These are phyloP conservation scores for Schoenoplectus tabernaemontani DNA, from an alignment of 202 grass and related monocot species.

Conservation along the genomic window DNA sequence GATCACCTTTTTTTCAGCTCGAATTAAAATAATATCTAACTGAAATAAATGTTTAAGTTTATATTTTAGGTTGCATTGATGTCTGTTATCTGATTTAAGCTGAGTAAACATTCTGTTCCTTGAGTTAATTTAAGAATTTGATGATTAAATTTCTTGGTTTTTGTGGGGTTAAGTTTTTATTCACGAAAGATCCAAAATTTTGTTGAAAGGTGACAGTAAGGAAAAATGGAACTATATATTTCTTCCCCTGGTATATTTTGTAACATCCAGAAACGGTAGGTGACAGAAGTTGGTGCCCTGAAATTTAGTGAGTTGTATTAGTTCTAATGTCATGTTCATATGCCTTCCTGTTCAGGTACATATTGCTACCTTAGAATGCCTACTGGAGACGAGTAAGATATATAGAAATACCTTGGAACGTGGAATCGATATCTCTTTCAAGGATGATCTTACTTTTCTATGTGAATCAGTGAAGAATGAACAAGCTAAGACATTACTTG, in stretches of 20 bases:
- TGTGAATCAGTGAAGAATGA: constrained; percentile 65
- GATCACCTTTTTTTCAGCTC: neutral
- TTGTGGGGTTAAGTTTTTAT: neutral
- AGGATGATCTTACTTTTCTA: constrained; percentile 49
- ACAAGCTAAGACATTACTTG: constrained; percentile 65
- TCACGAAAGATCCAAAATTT: neutral
- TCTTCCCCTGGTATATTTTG: neutral
- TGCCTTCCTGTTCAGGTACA: constrained; percentile 52
- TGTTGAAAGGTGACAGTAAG: neutral
- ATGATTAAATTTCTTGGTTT: neutral
- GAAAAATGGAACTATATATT: neutral
- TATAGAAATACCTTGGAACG: constrained; percentile 53
- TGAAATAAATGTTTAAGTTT: neutral
- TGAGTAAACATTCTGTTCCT: neutral
- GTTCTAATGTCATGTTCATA: neutral
- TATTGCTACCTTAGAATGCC: constrained; percentile 62
- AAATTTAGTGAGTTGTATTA: neutral
- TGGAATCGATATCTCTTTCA: constrained; percentile 48
- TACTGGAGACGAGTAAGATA: constrained; percentile 65
- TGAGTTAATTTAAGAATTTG: neutral
- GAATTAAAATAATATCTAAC: neutral
- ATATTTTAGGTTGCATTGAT: neutral
- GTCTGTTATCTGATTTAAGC: neutral
- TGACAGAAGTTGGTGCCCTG: neutral
- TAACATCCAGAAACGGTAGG: neutral